Conservation (phyloP, 2,329 filamentous ascomycete genomes). For the Pyrenophora teres region DNA sequence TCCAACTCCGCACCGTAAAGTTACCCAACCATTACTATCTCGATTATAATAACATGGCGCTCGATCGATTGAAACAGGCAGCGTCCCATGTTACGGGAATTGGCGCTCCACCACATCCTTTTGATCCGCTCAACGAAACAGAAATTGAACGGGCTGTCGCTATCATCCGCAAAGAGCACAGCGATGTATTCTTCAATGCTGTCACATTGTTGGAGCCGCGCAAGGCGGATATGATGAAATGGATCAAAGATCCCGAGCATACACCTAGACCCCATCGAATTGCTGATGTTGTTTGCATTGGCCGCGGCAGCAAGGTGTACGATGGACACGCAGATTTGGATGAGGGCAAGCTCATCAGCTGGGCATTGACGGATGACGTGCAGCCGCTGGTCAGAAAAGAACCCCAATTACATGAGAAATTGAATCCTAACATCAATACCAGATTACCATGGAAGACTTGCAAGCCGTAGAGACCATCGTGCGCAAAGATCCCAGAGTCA, state of each 20-base stretch:
- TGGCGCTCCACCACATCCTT: conserved; percentile 65
- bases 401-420: background rate
- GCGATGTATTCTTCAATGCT: conserved; percentile 80
- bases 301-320: conserved; percentile 75
- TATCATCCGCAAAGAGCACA: conserved; percentile 70
- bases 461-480: conserved; percentile 76
- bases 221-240: conserved; percentile 81
- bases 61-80: conserved; percentile 68
- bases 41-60: conserved; percentile 55
- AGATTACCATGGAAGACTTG: conserved; percentile 92
- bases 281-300: conserved; percentile 84
- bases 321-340: conserved; percentile 80
- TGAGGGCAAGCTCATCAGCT: conserved; percentile 68
- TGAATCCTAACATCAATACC: conserved; percentile 1
- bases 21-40: conserved; percentile 1
- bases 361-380: conserved; percentile 75
- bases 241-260: conserved; percentile 69
- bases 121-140: conserved; percentile 73
- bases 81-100: conserved; percentile 64
- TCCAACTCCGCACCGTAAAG: conserved; percentile 8
- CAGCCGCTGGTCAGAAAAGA: conserved; percentile 71
- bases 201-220: conserved; percentile 83
- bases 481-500: conserved; percentile 80
- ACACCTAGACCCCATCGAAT: conserved; percentile 69
- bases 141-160: conserved; percentile 76